Evolutionary conservation across 495 filamentous ascomycete species (phyloP).

Genomic region (Aspergillus diversus): DNA sequence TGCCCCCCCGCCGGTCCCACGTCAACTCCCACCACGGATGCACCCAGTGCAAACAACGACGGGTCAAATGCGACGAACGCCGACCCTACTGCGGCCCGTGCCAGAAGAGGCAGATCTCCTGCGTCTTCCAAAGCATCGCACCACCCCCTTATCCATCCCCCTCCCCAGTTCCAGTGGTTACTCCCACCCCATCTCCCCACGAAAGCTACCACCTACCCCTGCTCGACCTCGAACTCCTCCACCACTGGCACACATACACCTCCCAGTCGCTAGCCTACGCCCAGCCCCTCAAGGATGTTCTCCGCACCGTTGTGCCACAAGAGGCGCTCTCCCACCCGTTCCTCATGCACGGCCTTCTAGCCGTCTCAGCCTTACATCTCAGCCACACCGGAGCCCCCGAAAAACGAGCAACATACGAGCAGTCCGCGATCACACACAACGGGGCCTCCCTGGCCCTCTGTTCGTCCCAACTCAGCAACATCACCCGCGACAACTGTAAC

Average conservation of each 20-base stretch:
- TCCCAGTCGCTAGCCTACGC: slow-evolving; percentile 8
- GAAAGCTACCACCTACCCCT: slow-evolving; percentile 9
- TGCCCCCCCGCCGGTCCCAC: slow-evolving; percentile 27
- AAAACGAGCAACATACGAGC: slow-evolving; percentile 3
- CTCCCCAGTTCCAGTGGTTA: too few relatives aligned
- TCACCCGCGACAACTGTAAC: slow-evolving; percentile 20
- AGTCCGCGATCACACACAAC: slow-evolving; percentile 20
- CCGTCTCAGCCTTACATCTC: slow-evolving; percentile 16
- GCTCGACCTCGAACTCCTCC: slow-evolving; percentile 19
- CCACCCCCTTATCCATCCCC: background rate
- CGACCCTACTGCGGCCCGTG: slow-evolving; percentile 25
- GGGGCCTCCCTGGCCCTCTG: slow-evolving; percentile 13
- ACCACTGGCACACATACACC: slow-evolving; percentile 20
- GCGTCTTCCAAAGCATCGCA: slow-evolving; percentile 11
- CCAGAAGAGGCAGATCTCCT: slow-evolving; percentile 15
- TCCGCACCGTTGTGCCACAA: slow-evolving; percentile 12
- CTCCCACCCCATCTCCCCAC: background rate
- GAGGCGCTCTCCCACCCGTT: slow-evolving; percentile 12
- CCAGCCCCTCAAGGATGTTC: background rate
- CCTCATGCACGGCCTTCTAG: slow-evolving; percentile 21
- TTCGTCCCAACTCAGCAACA: slow-evolving; percentile 9
- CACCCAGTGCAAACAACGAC: slow-evolving; percentile 27
- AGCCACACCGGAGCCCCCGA: slow-evolving; percentile 1
- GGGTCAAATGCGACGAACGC: slow-evolving; percentile 30
- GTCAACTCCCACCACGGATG: slow-evolving; percentile 27